Evolutionary conservation across 768 basidiomycete species (phyloP), one percentile per base, ranked within the genome.

Genomic region (Phlebiopsis flavidoalba): DNA sequence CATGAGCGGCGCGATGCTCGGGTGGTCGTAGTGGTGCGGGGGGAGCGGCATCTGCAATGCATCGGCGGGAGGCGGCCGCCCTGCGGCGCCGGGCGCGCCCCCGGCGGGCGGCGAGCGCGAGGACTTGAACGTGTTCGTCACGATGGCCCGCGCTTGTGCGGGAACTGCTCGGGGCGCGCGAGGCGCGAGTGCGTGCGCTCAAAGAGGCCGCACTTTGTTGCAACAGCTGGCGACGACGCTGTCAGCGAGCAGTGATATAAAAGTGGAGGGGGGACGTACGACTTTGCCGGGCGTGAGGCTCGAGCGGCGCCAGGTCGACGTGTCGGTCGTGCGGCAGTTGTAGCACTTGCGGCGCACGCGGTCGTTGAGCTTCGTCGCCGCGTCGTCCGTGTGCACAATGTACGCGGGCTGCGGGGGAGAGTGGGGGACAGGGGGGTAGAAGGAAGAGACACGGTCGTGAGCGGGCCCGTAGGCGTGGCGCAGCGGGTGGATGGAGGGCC

Each of bases 281-380:
- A 92, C 90, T 82, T 92, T 92, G 26, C 90, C 90, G 1, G 89
- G 89, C 60, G 83, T 86, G 60, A 92, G 80, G 67, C 88, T 90
- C 15, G 83, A 85, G 61, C 90, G 74, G 37, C 90, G 74, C 90
- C 90, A 92, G 24, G 89, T 91, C 53, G 86, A 87, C 35, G 91
- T 91, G 64, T 92, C 90, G 14, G 90, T 91, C 24, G 89, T 91
- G 70, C 87, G 86, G 72, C 90, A 92, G 70, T 92, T 92, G 80
- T 88, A 91, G 72, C 90, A 92, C 51, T 89, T 76, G 40, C 90
- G 74, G 26, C 90, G 80, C 53, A 92, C 86, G 45, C 88, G 80
- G 69, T 91, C 88, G 68, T 83, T 87, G 59, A 91, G 77, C 73
- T 92, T 92, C 0, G 89, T 91, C 0, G 88, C 82, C 0, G 90